Conservation (phyloP, 2,329 filamentous ascomycete genomes). For the Pyrenophora teres region DNA sequence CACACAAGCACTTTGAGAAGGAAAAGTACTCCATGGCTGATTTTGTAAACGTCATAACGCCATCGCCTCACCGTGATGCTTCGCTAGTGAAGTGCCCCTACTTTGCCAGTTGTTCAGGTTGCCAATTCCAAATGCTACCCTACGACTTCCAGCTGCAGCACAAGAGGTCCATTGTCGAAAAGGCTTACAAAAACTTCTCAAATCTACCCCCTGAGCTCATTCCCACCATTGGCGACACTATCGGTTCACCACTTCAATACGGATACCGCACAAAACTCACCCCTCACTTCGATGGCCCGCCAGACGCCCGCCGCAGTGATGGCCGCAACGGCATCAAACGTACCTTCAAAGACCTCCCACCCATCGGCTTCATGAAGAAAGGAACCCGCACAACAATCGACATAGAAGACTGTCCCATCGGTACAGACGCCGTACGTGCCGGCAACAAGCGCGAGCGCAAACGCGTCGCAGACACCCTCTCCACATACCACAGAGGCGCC, state of each 20-base stretch:
- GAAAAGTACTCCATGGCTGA: constrained; percentile 78
- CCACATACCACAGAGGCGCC: constrained; percentile 77
- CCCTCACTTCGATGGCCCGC: constrained; percentile 88
- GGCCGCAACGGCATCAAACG: constrained; percentile 58
- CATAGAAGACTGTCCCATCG: constrained; percentile 97
- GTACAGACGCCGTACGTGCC: constrained; percentile 79
- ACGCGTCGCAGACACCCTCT: constrained; percentile 71
- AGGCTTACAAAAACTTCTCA: constrained; percentile 91
- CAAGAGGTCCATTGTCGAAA: constrained; percentile 85
- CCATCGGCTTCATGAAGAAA: constrained; percentile 90
- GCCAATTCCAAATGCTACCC: constrained; percentile 96
- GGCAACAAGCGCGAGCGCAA: constrained; percentile 81
- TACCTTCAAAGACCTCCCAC: constrained; percentile 68
- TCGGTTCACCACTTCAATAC: constrained; percentile 88
- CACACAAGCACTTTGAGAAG: constrained; percentile 70
- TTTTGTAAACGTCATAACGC: constrained; percentile 75
- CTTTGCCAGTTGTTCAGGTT: constrained; percentile 83
- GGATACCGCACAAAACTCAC: constrained; percentile 96
- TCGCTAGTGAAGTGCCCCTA: constrained; percentile 79
- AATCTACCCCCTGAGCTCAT: constrained; percentile 75
- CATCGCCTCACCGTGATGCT: constrained; percentile 78
- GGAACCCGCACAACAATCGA: constrained; percentile 80
- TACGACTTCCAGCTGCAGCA: constrained; percentile 83
- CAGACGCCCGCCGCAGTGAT: constrained; percentile 54
- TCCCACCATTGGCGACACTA: constrained; percentile 79